Evolutionary conservation across 2,329 filamentous ascomycete species (phyloP).

Genomic region (Fusarium sp.): DNA sequence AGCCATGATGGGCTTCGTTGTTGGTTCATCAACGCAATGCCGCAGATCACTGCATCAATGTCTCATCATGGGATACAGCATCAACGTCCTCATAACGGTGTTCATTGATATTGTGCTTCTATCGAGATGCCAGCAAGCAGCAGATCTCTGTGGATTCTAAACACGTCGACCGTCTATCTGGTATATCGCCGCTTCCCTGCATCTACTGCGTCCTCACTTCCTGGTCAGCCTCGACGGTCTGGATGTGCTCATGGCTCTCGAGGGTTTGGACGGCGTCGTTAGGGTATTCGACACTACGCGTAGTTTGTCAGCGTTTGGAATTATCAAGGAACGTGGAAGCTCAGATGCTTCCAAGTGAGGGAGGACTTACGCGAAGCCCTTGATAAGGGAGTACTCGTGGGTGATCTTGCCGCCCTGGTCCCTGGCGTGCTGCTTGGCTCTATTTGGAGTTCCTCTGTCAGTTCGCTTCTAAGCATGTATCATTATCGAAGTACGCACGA

Average conservation of each 20-base stretch:
- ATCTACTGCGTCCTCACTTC: conserved; percentile 78
- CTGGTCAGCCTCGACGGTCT: conserved; percentile 79
- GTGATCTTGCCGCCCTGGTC: conserved; percentile 86
- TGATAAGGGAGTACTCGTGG: conserved; percentile 88
- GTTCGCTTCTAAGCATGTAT: not conserved
- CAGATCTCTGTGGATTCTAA: conserved; percentile 30
- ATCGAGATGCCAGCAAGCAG: conserved; percentile 13
- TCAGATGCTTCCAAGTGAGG: not conserved
- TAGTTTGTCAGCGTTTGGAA: conserved; percentile 2
- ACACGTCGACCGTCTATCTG: conserved; percentile 9
- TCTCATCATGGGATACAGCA: not conserved
- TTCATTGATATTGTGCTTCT: conserved; percentile 15
- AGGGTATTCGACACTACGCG: conserved; percentile 76
- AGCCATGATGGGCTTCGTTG: not conserved
- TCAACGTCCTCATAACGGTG: not conserved
- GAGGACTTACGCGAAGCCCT: conserved; percentile 85
- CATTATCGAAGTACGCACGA: conserved; percentile 62
- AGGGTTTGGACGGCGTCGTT: conserved; percentile 75
- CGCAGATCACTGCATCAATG: not conserved
- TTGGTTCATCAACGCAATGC: not conserved
- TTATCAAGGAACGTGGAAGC: not conserved
- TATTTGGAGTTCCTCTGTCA: conserved; percentile 50
- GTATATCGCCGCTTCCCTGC: not conserved
- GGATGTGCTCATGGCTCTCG: conserved; percentile 76
- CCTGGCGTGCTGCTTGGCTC: conserved; percentile 80